Percentiles rank a stretch among this genome's conserved stretches.
These are phyloP conservation scores for Hansenula lynferdii DNA, from an alignment of 1,139 yeast species.

Conservation along the genomic window DNA sequence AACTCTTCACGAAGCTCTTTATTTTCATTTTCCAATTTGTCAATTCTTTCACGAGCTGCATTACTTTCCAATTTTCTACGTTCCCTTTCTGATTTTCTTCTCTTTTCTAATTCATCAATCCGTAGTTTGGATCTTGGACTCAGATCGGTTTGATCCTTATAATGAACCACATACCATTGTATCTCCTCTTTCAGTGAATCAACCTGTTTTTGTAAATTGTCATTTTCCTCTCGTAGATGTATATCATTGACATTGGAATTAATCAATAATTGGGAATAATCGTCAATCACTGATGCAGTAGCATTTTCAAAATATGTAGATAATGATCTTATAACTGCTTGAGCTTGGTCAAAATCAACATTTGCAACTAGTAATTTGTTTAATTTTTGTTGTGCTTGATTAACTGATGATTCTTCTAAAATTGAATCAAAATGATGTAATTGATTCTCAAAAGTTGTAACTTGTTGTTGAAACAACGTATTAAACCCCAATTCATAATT, in stretches of 20 bases:
- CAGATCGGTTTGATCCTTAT: slow-evolving; percentile 10
- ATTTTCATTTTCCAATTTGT: slow-evolving; percentile 54
- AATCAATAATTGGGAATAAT: slow-evolving; percentile 44
- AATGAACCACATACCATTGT: slow-evolving; percentile 16
- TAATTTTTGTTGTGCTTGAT: slow-evolving; percentile 50
- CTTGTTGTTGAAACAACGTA: slow-evolving; percentile 35
- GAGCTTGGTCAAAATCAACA: slow-evolving; percentile 29
- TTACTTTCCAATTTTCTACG: slow-evolving; percentile 55
- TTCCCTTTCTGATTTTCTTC: slow-evolving; percentile 72
- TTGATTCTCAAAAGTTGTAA: slow-evolving; percentile 36
- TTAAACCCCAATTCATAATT: slow-evolving; percentile 35
- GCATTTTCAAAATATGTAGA: slow-evolving; percentile 58
- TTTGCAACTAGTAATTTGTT: slow-evolving; percentile 33
- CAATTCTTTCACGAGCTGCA: slow-evolving; percentile 47
- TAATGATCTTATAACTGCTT: slow-evolving; percentile 48
- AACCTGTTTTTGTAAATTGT: slow-evolving; percentile 15
- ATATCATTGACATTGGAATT: slow-evolving; percentile 15
- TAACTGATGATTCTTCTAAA: slow-evolving; percentile 53
- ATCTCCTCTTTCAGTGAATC: slow-evolving; percentile 15
- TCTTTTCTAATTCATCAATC: slow-evolving; percentile 54
- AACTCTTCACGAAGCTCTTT: slow-evolving; percentile 32
- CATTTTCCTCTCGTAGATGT: slow-evolving; percentile 19
- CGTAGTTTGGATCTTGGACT: slow-evolving; percentile 41
- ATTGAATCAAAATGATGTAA: slow-evolving; percentile 47
- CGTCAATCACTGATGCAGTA: slow-evolving; percentile 50